phyloP scores from a whole-genome alignment of 2,329 filamentous ascomycete genomes.

The Cladosporium oxysporum region DNA sequence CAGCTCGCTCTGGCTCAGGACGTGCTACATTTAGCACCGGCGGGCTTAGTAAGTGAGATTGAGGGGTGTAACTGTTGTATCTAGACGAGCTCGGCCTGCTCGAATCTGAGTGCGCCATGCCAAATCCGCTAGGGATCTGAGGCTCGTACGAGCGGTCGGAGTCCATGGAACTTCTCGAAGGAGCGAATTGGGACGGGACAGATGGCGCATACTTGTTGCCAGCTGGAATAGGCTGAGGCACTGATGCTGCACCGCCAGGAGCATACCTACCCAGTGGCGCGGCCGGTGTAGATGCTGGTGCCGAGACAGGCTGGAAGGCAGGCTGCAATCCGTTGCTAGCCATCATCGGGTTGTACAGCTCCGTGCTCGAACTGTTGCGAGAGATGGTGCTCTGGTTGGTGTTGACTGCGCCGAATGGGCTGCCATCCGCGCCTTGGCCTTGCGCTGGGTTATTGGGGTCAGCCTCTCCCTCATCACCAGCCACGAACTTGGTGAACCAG shows the following conservation, averaged over 20 bases:
- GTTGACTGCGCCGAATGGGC: conserved; percentile 80
- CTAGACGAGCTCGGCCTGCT: conserved; percentile 29
- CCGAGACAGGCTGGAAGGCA: conserved; percentile 18
- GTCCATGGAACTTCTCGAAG: conserved; percentile 41
- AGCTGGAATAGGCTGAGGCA: conserved; percentile 5
- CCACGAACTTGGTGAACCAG: conserved; percentile 94
- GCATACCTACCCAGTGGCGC: conserved; percentile 34
- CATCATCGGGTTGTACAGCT: conserved; percentile 66
- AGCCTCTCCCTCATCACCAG: conserved; percentile 79
- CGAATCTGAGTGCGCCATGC: conserved; percentile 15
- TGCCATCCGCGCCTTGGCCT: conserved; percentile 60
- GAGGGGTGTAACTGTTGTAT: conserved; percentile 32
- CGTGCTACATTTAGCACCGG: conserved; percentile 31
- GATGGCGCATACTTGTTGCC: conserved; percentile 20
- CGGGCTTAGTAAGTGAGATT: conserved; percentile 17
- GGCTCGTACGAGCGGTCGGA: conserved; percentile 33
- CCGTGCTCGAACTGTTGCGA: conserved; percentile 66
- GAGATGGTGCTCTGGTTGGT: conserved; percentile 57
- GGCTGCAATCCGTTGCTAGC: conserved; percentile 36
- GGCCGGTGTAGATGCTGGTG: conserved; percentile 20
- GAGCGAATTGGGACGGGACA: conserved; percentile 22
- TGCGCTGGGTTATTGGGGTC: conserved; percentile 52
- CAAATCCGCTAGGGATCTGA: conserved; percentile 14
- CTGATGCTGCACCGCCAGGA: conserved; percentile 31
- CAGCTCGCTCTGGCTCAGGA: conserved; percentile 27